Evolutionary conservation across 371 early-diverging fungal genomes (phyloP).

Genomic region (Mortierella sp.): DNA sequence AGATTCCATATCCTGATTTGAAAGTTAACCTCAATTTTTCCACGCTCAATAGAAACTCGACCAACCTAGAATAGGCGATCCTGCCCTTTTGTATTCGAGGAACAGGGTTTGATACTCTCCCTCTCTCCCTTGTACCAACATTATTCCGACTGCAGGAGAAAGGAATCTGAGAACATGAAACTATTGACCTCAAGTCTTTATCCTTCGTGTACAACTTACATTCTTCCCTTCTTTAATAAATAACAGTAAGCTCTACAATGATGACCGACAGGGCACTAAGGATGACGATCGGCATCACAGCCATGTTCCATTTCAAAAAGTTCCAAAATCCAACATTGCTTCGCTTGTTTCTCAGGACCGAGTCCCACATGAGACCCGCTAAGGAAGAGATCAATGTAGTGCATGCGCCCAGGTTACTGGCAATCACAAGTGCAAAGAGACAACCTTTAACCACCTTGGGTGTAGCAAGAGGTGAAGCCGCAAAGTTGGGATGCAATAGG

Average conservation of each 20-base stretch:
- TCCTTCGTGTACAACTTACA: no score
- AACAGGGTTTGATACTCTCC: no score
- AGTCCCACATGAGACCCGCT: constrained; percentile 85
- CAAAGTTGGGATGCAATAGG: constrained; percentile 73
- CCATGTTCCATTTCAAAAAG: constrained; percentile 71
- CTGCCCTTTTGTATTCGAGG: no score
- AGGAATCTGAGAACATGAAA: no score
- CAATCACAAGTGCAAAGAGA: constrained; percentile 77
- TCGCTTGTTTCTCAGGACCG: constrained; percentile 67
- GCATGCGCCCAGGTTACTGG: constrained; percentile 85
- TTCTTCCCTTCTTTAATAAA: constrained; percentile 9
- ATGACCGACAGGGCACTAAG: constrained; percentile 59
- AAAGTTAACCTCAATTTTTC: neutral
- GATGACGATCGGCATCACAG: constrained; percentile 67
- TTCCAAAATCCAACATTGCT: constrained; percentile 65
- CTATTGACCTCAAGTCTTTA: no score
- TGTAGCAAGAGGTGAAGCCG: constrained; percentile 51
- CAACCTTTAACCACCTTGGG: constrained; percentile 61
- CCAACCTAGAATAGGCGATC: constrained; percentile 22
- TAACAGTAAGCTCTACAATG: constrained; percentile 61
- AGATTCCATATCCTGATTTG: no score
- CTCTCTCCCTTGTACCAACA: no score
- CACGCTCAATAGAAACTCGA: constrained; percentile 19
- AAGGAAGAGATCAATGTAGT: constrained; percentile 77
- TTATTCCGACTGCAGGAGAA: no score